Percentiles rank a stretch among this genome's conserved stretches.
These are phyloP conservation scores for Aureobasidium namibiae DNA, from an alignment of 2,329 filamentous ascomycete species.

Conservation along the genomic window DNA sequence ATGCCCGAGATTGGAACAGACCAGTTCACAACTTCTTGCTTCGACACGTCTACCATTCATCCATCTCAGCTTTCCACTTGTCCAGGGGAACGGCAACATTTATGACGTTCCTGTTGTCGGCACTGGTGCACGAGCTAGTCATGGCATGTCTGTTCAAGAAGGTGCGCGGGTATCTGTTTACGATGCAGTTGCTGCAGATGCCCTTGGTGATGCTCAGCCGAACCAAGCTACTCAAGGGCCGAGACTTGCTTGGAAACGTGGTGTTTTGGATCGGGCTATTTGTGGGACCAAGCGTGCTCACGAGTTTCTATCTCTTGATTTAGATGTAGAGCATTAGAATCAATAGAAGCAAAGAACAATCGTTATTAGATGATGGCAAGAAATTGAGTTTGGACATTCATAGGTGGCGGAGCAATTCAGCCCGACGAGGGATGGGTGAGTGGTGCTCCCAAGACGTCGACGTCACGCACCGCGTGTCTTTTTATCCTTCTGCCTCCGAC, in stretches of 20 bases:
- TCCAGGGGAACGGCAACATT: slow-evolving; percentile 64
- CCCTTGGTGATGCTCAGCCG: slow-evolving; percentile 61
- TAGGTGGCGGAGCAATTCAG: background rate
- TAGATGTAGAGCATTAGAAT: slow-evolving; percentile 16
- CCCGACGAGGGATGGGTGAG: background rate
- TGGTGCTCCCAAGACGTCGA: background rate
- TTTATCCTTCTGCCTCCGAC: background rate
- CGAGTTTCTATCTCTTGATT: slow-evolving; percentile 43
- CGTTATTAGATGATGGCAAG: background rate
- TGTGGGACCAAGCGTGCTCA: slow-evolving; percentile 60
- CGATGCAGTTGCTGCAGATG: slow-evolving; percentile 67
- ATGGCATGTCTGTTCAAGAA: slow-evolving; percentile 79
- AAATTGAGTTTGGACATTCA: background rate
- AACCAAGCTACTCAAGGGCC: slow-evolving; percentile 56
- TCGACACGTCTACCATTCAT: slow-evolving; percentile 70
- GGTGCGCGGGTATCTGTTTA: slow-evolving; percentile 62
- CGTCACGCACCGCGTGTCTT: slow-evolving; percentile 8
- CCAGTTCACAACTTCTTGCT: slow-evolving; percentile 72
- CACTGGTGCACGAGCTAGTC: slow-evolving; percentile 64
- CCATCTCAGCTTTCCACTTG: slow-evolving; percentile 64
- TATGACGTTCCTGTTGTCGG: slow-evolving; percentile 65
- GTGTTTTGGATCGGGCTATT: slow-evolving; percentile 76
- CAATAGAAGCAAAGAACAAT: background rate
- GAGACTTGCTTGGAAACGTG: slow-evolving; percentile 59
- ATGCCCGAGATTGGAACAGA: slow-evolving; percentile 73